Percentiles rank a stretch among this genome's conserved stretches.
phyloP scores from a whole-genome alignment of 768 basidiomycete genomes.

The Galerina sulciceps region DNA sequence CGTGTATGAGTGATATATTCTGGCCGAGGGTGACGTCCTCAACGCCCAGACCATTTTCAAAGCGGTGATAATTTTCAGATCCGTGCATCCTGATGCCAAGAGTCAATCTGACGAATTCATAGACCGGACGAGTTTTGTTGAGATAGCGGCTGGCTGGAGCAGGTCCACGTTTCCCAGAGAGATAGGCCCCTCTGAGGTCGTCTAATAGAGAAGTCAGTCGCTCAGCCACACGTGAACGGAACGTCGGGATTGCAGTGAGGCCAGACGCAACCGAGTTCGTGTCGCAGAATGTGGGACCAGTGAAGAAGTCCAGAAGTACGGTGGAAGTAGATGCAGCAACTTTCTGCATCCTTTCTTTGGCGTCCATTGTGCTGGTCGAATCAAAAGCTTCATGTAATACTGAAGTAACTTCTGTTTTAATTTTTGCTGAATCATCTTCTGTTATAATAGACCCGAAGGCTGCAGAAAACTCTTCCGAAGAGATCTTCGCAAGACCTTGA shows the following conservation, averaged over 20 bases:
- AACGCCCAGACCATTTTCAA: conserved; percentile 65
- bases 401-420: conserved; percentile 42
- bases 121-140: conserved; percentile 70
- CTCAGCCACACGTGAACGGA: conserved; percentile 57
- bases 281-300: conserved; percentile 37
- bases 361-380: conserved; percentile 74
- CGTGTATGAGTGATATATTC: conserved; percentile 76
- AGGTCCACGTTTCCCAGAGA: conserved; percentile 59
- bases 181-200: conserved; percentile 55
- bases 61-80: conserved; percentile 66
- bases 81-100: conserved; percentile 86
- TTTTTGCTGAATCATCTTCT: conserved; percentile 29
- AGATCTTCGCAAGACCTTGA: conserved; percentile 48
- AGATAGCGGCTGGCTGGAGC: conserved; percentile 73
- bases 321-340: conserved; percentile 67
- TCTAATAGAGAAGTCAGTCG: conserved; percentile 51
- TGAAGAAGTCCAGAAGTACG: conserved; percentile 67
- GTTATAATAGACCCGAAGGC: conserved; percentile 49
- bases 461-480: conserved; percentile 50
- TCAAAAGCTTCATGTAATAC: conserved; percentile 62
- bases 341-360: conserved; percentile 66
- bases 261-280: conserved; percentile 31
- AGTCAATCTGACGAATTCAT: conserved; percentile 74
- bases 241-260: conserved; percentile 48
- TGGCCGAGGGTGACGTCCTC: conserved; percentile 74